Base-by-base conservation (phyloP, 1,284 basidiomycete genomes). In the Ganoderma meredithae region DNA sequence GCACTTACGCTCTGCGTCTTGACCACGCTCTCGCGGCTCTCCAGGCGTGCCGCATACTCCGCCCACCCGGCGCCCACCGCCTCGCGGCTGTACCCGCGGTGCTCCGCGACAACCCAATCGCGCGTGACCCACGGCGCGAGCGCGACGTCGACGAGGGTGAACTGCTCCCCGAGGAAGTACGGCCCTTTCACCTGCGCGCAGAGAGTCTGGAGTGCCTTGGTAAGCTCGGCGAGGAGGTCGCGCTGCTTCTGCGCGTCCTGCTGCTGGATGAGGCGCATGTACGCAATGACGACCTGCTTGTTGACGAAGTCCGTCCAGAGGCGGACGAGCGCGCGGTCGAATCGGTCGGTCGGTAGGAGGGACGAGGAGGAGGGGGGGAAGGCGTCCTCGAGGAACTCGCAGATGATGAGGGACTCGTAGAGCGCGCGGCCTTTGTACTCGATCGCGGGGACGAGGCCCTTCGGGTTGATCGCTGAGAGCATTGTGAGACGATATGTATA, bases 371-470 rank as follows among this genome's bases (percentile, higher is more conserved):
- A 70, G n/a, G 78, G 64, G 5, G 88, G 83, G 75, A 83, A 87
- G 1, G 83, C 83, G 49, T 90, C 88, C 71, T 90, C 88, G 69
- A 90, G 81, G 78, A 89, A 89, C 75, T 90, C 88, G 77, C 83
- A 83, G 44, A 90, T 33, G 63, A 90, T 80, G 63, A 88, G 81
- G 3, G 87, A 89, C 72, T 90, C 89, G 78, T 90, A 88, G 13
- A 91, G 77, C 1, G 88, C 84, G 64, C 82, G 84, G 31, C 86
- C 86, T 62, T 86, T 80, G 77, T 86, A 86, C 66, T 86, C 86
- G 53, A 90, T 76, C 0, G 88, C 86, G 0, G 90, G 90, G 4
- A 92, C 90, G 41, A 92, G 85, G 3, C 90, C 90, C 75, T 89
- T 90, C 0, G 90, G 89, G 71, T 90, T 90, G 70, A 91, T 86